phyloP scores from a whole-genome alignment of 208 protist species.

The Leishmania tarentolae region DNA sequence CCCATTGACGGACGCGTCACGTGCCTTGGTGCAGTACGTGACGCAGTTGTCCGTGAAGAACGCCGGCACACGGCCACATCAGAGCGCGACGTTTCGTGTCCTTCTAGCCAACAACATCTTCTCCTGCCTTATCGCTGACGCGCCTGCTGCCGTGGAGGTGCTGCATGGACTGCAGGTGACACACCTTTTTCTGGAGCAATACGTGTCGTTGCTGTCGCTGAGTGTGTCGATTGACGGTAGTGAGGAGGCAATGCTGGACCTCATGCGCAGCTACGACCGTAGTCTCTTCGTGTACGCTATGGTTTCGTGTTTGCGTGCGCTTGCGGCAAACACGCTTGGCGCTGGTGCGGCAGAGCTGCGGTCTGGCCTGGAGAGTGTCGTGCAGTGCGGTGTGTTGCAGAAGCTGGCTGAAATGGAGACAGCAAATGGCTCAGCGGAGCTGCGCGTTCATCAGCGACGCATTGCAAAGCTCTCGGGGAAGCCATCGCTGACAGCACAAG shows the following conservation, averaged over 20 bases:
- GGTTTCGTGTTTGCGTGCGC: constrained; percentile 21
- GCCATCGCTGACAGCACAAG: constrained; percentile 6
- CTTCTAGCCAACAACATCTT: constrained; percentile 76
- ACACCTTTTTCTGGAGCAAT: constrained; percentile 56
- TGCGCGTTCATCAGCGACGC: constrained; percentile 33
- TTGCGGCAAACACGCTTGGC: constrained; percentile 14
- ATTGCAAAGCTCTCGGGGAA: constrained; percentile 25
- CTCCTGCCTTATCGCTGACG: constrained; percentile 58
- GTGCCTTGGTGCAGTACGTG: constrained; percentile 45
- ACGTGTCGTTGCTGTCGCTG: constrained; percentile 35
- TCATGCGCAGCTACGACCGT: constrained; percentile 75
- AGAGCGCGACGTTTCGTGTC: constrained; percentile 52
- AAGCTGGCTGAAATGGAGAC: constrained; percentile 44
- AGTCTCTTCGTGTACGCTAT: constrained; percentile 66
- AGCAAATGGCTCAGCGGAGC: constrained; percentile 24
- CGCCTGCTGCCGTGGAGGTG: constrained; percentile 33
- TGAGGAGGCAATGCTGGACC: constrained; percentile 24
- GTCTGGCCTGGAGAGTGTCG: constrained; percentile 40
- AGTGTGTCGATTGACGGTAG: constrained; percentile 14
- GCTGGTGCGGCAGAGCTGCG: constrained; percentile 41
- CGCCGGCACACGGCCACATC: constrained; percentile 33
- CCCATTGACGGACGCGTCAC: constrained; percentile 4
- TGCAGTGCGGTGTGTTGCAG: constrained; percentile 53
- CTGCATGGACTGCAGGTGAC: constrained; percentile 41
- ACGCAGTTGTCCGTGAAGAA: constrained; percentile 36